phyloP scores from a whole-genome alignment of 352 stramenopile species.

The Aphanomyces cochlioides region DNA sequence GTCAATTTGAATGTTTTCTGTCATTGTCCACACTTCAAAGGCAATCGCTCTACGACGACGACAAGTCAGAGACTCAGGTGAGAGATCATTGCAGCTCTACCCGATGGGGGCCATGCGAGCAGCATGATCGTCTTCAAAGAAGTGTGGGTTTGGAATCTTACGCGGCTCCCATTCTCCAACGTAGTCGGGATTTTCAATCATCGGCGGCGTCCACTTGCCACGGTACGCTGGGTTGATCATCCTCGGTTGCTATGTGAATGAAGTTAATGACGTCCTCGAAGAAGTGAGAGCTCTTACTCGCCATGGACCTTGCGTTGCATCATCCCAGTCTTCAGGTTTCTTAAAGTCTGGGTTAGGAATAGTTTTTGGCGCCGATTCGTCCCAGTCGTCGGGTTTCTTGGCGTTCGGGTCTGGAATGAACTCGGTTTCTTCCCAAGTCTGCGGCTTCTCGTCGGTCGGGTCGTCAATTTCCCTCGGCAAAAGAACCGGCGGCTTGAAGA shows the following conservation, averaged over 20 bases:
- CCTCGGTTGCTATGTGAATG: slow-evolving; percentile 44
- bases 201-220: slow-evolving; percentile 87
- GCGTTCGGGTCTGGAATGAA: slow-evolving; percentile 86
- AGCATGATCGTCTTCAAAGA: slow-evolving; percentile 81
- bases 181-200: slow-evolving; percentile 91
- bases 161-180: slow-evolving; percentile 87
- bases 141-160: slow-evolving; percentile 88
- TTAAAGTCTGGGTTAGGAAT: slow-evolving; percentile 81
- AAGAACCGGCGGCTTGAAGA: slow-evolving; percentile 82
- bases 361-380: slow-evolving; percentile 83
- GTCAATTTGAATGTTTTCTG: slow-evolving; percentile 87
- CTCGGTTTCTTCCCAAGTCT: slow-evolving; percentile 89
- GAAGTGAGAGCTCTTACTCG: background rate
- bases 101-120: slow-evolving; percentile 84
- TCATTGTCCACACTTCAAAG: slow-evolving; percentile 91
- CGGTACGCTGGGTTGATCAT: slow-evolving; percentile 91
- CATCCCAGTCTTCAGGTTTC: slow-evolving; percentile 90
- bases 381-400: slow-evolving; percentile 90
- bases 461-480: slow-evolving; percentile 91
- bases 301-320: slow-evolving; percentile 33
- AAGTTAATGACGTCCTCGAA: background rate
- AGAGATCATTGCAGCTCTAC: slow-evolving; percentile 23
- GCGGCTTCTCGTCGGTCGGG: slow-evolving; percentile 85
- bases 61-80: background rate
- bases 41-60: slow-evolving; percentile 46